phyloP scores from a whole-genome alignment of 768 basidiomycete species.

The Gelatoporia subvermispora region DNA sequence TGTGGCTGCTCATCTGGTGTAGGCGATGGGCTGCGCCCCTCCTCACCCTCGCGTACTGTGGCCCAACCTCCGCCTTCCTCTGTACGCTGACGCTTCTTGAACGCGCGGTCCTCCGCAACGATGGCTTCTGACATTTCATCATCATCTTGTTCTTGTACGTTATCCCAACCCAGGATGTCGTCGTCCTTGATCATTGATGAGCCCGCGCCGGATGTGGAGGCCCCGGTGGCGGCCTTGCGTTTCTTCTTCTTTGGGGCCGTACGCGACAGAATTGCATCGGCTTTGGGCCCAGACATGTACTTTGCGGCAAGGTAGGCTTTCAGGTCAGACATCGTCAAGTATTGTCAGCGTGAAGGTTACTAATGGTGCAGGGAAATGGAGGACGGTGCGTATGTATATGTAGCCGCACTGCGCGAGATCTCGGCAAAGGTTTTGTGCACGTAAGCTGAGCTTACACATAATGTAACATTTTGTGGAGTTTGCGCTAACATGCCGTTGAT shows the following conservation, averaged over 20 bases:
- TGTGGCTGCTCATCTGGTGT: slow-evolving; percentile 67
- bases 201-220: slow-evolving; percentile 18
- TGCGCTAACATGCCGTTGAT: no score
- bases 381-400: no score
- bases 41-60: slow-evolving; percentile 51
- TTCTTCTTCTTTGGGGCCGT: slow-evolving; percentile 70
- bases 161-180: slow-evolving; percentile 59
- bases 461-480: no score
- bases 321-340: slow-evolving; percentile 25
- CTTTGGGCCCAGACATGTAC: slow-evolving; percentile 96
- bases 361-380: no score
- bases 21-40: slow-evolving; percentile 45
- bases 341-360: no score
- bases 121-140: slow-evolving; percentile 58
- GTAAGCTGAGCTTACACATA: no score
- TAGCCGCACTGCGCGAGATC: no score
- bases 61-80: slow-evolving; percentile 59
- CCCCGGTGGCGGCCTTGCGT: slow-evolving; percentile 41
- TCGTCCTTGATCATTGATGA: slow-evolving; percentile 47
- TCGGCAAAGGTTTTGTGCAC: no score
- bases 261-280: slow-evolving; percentile 86
- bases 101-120: slow-evolving; percentile 68
- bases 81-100: slow-evolving; percentile 65
- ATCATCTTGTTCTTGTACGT: slow-evolving; percentile 50
- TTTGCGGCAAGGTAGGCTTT: slow-evolving; percentile 85